Base-by-base conservation (phyloP, 2,329 filamentous ascomycete genomes). In the Botryotinia convoluta region DNA sequence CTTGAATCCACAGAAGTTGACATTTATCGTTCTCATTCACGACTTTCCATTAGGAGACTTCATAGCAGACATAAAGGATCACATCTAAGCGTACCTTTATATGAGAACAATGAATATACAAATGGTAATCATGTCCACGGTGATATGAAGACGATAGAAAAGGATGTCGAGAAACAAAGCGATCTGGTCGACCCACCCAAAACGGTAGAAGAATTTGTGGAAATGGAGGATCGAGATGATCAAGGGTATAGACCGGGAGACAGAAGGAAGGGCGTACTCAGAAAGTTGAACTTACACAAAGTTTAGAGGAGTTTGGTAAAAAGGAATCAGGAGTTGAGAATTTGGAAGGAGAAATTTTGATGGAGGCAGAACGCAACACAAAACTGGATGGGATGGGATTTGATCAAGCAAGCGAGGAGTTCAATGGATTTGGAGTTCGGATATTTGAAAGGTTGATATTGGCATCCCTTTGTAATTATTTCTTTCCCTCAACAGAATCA, bases 1-100 rank as follows among this genome's bases (percentile, higher is more conserved):
- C 88, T 91, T 74, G 85, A 85, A 57, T 84, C 86, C 71, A 85
- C 87, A 71, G 87, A 90, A 75, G 81, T 88, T 62, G 83, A 85
- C 71, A 81, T 85, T 1, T 80, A 81, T 9, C 75, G 75, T 54
- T 75, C 75, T 26, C 74, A 75, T 48, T 77, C 74, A 6, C 75
- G 75, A 1, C 71, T 70, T 51, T 77, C 76, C 39, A 70, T 78
- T 26, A 73, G 74, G 44, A 63, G 74, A 20, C 75, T 72, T 57
- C 75, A 76, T 61, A 69, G 74, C 39, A 71, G 64, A 20, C 72
- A 74, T 14, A 74, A 73, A 35, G 72, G 74, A 44, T 68, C 62
- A 54, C 63, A 71, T 51, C 74, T 74, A n/a, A 72, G 16, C 54
- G n/a, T 61, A 37, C 65, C 70, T 14, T 69, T 57, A 67, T 79